phyloP scores from a whole-genome alignment of 139 green algal genomes.

The Picochlorum costavermella region DNA sequence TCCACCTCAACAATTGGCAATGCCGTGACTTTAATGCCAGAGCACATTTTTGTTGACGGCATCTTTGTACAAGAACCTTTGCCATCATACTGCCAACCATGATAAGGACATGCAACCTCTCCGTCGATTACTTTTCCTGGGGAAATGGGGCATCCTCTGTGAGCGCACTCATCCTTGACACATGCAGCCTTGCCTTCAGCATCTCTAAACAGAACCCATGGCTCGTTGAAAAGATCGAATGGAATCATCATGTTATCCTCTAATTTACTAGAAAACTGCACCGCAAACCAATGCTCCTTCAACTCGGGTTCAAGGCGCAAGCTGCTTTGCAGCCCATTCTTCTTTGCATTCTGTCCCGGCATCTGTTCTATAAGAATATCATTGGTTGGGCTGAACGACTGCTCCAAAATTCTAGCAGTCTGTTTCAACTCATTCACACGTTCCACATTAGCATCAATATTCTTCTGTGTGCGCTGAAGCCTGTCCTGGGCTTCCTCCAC shows the following conservation, averaged over 20 bases:
- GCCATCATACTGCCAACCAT: slow-evolving; percentile 85
- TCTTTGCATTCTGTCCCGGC: neutral
- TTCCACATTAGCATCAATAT: slow-evolving; percentile 60
- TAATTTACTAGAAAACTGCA: slow-evolving; percentile 28
- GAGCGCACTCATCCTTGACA: slow-evolving; percentile 80
- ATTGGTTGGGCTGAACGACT: neutral
- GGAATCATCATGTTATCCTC: slow-evolving; percentile 28
- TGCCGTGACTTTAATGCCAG: slow-evolving; percentile 57
- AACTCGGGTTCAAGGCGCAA: slow-evolving; percentile 29
- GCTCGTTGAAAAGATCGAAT: slow-evolving; percentile 89
- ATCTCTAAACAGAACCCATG: slow-evolving; percentile 91
- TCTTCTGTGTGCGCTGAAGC: slow-evolving; percentile 32
- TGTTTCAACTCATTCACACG: slow-evolving; percentile 64
- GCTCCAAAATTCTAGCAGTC: slow-evolving; percentile 34
- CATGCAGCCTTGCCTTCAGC: slow-evolving; percentile 13
- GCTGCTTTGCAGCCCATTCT: slow-evolving; percentile 19
- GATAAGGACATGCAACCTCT: slow-evolving; percentile 80
- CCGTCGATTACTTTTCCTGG: slow-evolving; percentile 63
- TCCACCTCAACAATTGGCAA: slow-evolving; percentile 78
- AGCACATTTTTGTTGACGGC: slow-evolving; percentile 72
- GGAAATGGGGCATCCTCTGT: slow-evolving; percentile 89
- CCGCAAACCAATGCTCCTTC: slow-evolving; percentile 33
- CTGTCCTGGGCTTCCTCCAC: slow-evolving; percentile 44
- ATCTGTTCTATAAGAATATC: neutral
- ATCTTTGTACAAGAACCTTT: slow-evolving; percentile 82